Evolutionary conservation across 1,139 yeast species (phyloP).

Genomic region (Meyerozyma guilliermondii): DNA sequence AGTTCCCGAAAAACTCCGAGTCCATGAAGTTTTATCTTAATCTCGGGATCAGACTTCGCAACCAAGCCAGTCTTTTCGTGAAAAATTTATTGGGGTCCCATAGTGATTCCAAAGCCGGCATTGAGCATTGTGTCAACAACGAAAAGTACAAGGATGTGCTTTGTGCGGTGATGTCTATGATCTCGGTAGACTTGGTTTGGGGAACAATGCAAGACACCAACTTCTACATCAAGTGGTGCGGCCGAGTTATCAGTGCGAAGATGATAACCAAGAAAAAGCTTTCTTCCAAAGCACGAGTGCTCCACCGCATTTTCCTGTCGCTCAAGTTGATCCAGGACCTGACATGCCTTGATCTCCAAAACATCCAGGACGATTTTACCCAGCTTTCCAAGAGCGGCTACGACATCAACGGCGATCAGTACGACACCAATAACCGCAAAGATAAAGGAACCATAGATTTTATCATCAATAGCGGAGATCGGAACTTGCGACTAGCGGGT

Average conservation of each 20-base stretch:
- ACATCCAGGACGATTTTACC: conserved; percentile 33
- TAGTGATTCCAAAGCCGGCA: conserved; percentile 29
- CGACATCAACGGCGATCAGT: conserved; percentile 38
- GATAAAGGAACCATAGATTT: conserved; percentile 42
- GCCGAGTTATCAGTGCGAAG: conserved; percentile 64
- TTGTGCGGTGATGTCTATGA: conserved; percentile 83
- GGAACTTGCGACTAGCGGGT: background rate
- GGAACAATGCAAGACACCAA: conserved; percentile 88
- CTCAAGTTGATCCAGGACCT: conserved; percentile 72
- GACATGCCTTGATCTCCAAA: conserved; percentile 50
- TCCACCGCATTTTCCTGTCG: conserved; percentile 76
- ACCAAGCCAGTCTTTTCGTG: conserved; percentile 69
- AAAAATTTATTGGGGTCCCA: conserved; percentile 40
- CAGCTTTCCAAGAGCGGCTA: conserved; percentile 27
- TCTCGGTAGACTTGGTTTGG: conserved; percentile 83
- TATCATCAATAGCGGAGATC: conserved; percentile 31
- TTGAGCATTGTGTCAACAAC: conserved; percentile 48
- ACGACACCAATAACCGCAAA: conserved; percentile 2
- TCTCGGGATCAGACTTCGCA: conserved; percentile 67
- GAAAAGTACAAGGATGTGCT: conserved; percentile 83
- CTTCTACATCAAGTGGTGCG: conserved; percentile 71
- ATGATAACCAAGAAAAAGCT: conserved; percentile 62
- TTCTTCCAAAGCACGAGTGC: conserved; percentile 69
- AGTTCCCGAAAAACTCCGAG: conserved; percentile 53
- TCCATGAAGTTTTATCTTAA: conserved; percentile 68